phyloP scores from a whole-genome alignment of 306 rosid genomes.

The Vigna trinervia region DNA sequence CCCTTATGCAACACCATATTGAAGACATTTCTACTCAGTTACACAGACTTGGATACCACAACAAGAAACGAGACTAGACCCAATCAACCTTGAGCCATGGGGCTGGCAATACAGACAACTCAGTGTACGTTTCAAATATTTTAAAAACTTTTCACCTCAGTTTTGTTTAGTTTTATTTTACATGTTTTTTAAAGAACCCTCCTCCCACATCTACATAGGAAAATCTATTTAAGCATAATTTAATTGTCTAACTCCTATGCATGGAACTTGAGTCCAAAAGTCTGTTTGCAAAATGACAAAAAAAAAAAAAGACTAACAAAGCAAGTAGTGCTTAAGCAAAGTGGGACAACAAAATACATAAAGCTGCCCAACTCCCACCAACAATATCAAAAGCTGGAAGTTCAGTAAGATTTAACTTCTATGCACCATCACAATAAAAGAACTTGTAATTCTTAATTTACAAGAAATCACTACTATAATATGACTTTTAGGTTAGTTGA shows the following conservation, averaged over 20 bases:
- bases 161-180: neutral
- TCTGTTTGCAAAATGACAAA: conserved; percentile 35
- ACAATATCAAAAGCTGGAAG: conserved; percentile 8
- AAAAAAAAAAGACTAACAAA: conserved; percentile 28
- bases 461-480: neutral
- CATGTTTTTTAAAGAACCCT: neutral
- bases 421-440: neutral
- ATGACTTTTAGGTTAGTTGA: neutral
- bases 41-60: conserved; percentile 21
- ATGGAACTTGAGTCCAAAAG: conserved; percentile 35
- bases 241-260: neutral
- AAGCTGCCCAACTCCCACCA: conserved; percentile 22
- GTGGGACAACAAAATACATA: neutral
- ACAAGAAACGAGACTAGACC: neutral
- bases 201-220: neutral
- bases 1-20: neutral
- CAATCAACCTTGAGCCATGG: neutral
- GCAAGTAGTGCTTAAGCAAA: conserved; percentile 30
- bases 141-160: neutral
- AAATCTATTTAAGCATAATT: conserved; percentile 4
- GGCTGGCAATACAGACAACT: neutral
- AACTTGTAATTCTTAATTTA: neutral
- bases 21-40: conserved; percentile 11
- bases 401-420: neutral
- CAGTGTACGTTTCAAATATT: neutral